Percentiles rank a stretch among this genome's conserved stretches.
These are phyloP conservation scores for Boletus rufocinnamomeus DNA, from an alignment of 768 basidiomycete species.

Conservation along the genomic window DNA sequence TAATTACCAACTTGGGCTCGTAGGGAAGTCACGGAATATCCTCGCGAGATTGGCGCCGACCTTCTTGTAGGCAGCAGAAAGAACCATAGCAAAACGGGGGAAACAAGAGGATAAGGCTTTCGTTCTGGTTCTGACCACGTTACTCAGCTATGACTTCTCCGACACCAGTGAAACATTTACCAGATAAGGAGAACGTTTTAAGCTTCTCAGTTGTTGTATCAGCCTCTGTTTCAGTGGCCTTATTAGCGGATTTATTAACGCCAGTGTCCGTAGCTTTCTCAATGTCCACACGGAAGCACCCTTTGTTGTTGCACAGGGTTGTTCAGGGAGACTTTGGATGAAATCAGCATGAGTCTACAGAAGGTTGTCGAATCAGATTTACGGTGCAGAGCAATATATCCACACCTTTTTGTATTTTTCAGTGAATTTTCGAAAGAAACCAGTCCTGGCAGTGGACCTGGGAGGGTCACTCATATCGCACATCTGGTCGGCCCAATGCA, in stretches of 20 bases:
- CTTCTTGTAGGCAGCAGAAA: not conserved
- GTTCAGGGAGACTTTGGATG: not conserved
- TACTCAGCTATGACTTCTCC: not conserved
- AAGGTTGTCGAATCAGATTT: too few species aligned
- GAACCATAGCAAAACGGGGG: not conserved
- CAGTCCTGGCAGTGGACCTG: not conserved
- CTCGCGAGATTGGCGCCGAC: not conserved
- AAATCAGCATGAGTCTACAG: not conserved
- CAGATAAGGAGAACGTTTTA: not conserved
- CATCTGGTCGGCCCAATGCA: not conserved
- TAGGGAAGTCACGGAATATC: not conserved
- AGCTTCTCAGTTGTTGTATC: not conserved
- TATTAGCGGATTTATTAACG: not conserved
- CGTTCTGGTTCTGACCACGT: not conserved
- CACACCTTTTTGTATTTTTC: not conserved
- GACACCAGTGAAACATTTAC: not conserved
- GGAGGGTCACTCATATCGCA: not conserved
- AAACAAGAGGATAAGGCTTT: not conserved
- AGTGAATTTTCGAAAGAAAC: not conserved
- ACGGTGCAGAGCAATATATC: too few species aligned
- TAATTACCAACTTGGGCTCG: not conserved
- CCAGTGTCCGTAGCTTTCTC: not conserved
- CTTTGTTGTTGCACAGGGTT: not conserved
- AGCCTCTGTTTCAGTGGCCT: not conserved
- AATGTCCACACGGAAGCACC: not conserved